A percentile compares a stretch with the other conserved stretches of the same genome.
Conservation (phyloP, 1,139 yeast genomes). For the Zygosaccharomyces pseudobailii region DNA sequence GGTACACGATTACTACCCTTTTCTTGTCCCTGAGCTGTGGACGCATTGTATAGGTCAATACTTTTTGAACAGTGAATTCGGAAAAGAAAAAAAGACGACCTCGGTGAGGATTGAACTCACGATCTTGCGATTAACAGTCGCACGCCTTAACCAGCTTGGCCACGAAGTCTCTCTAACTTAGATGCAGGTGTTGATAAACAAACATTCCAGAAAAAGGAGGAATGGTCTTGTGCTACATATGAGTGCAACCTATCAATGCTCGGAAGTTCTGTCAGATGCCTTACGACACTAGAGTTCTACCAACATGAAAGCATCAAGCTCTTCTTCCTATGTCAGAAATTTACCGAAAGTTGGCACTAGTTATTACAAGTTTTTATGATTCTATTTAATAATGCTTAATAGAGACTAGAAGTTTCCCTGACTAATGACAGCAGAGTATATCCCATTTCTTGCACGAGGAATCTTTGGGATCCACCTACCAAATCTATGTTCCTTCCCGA, state of each 20-base stretch:
- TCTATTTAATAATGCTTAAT: constrained; percentile 2
- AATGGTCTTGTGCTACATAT: too few relatives aligned
- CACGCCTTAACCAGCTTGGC: constrained; percentile 38
- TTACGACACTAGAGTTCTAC: too few relatives aligned
- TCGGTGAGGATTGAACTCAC: constrained; percentile 37
- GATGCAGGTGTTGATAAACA: too few relatives aligned
- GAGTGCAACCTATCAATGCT: too few relatives aligned
- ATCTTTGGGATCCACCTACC: constrained; percentile 69
- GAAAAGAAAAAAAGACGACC: constrained; percentile 25
- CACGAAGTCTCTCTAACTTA: constrained; percentile 25
- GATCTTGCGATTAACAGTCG: constrained; percentile 38
- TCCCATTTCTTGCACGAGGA: constrained; percentile 46
- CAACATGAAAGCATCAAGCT: too few relatives aligned
- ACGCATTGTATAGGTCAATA: too few relatives aligned
- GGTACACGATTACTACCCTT: too few relatives aligned
- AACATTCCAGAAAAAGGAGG: too few relatives aligned
- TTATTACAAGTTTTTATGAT: constrained; percentile 2
- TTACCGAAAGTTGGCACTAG: not conserved
- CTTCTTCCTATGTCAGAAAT: not conserved
- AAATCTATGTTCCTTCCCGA: constrained; percentile 78
- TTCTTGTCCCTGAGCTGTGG: too few relatives aligned
- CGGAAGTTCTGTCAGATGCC: too few relatives aligned
- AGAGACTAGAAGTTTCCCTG: constrained; percentile 19
- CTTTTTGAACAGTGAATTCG: too few relatives aligned
- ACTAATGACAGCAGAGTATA: constrained; percentile 44